These are phyloP conservation scores for Eucalyptus tenuipes DNA, from an alignment of 345 rosid genomes.

Conservation along the genomic window DNA sequence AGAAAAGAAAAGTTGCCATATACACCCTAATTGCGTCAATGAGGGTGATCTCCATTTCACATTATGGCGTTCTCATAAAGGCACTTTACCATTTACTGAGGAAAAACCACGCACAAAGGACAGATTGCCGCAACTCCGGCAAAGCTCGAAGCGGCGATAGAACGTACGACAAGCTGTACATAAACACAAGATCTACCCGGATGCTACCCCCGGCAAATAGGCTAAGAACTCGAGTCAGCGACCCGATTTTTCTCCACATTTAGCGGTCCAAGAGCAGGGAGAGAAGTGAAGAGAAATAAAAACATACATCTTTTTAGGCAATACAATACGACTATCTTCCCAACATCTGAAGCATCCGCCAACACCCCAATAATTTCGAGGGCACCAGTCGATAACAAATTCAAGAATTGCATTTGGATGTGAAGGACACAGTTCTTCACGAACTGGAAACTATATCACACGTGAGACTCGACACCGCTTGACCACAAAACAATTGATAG, in stretches of 20 bases:
- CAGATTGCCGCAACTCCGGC: neutral
- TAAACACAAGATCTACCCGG: neutral
- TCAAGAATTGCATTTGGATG: neutral
- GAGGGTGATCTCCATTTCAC: neutral
- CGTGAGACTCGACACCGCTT: neutral
- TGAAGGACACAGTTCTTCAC: neutral
- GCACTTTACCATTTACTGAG: neutral
- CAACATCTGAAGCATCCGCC: neutral
- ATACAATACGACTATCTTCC: neutral
- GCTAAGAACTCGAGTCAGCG: neutral
- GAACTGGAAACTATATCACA: neutral
- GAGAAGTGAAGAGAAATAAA: neutral
- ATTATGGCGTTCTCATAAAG: too few relatives aligned
- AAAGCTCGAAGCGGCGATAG: neutral
- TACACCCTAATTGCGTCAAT: neutral
- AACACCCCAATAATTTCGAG: neutral
- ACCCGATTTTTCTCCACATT: neutral
- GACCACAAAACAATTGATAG: slow-evolving; percentile 6
- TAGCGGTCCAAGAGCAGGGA: neutral
- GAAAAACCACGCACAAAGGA: neutral
- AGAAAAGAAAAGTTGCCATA: too few relatives aligned
- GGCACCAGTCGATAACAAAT: neutral
- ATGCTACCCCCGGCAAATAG: neutral
- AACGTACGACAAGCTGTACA: neutral
- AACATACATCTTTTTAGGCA: neutral